phyloP scores from a whole-genome alignment of 352 stramenopile genomes.

The Globisporangium okanoganense region DNA sequence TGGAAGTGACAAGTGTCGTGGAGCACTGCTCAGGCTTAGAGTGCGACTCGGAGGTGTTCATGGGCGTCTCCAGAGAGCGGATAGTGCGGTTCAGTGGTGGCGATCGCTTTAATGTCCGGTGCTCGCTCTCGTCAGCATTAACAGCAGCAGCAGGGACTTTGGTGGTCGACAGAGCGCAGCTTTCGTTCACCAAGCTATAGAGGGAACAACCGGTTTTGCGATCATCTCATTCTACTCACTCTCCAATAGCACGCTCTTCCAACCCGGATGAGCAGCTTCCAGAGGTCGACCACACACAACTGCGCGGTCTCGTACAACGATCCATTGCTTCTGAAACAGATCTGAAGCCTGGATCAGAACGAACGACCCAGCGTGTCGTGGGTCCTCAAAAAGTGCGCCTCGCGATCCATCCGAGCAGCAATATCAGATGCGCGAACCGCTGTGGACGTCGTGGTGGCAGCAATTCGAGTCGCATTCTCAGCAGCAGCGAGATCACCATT shows the following conservation, averaged over 20 bases:
- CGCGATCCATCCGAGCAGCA: background rate
- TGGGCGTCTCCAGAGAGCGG: slow-evolving; percentile 35
- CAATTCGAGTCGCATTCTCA: no score
- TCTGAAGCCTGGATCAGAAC: background rate
- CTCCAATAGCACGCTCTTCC: background rate
- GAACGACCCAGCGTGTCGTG: background rate
- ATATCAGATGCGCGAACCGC: background rate
- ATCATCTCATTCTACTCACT: background rate
- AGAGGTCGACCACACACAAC: background rate
- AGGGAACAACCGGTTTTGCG: background rate
- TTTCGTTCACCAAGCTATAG: slow-evolving; percentile 34
- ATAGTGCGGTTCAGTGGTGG: slow-evolving; percentile 25
- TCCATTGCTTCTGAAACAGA: background rate
- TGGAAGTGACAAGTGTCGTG: slow-evolving; percentile 33
- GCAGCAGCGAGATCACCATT: no score
- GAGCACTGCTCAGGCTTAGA: slow-evolving; percentile 31
- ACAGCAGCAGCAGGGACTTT: slow-evolving; percentile 20
- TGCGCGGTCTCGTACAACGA: background rate
- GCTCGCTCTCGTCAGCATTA: slow-evolving; percentile 19
- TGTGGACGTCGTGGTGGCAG: no score
- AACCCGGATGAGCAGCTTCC: background rate
- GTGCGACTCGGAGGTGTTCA: slow-evolving; percentile 43
- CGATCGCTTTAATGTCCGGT: slow-evolving; percentile 40
- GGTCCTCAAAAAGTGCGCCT: background rate
- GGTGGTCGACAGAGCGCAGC: slow-evolving; percentile 39